phyloP scores from a whole-genome alignment of 2,329 filamentous ascomycete genomes.

The Paracoccidioides lutzii region DNA sequence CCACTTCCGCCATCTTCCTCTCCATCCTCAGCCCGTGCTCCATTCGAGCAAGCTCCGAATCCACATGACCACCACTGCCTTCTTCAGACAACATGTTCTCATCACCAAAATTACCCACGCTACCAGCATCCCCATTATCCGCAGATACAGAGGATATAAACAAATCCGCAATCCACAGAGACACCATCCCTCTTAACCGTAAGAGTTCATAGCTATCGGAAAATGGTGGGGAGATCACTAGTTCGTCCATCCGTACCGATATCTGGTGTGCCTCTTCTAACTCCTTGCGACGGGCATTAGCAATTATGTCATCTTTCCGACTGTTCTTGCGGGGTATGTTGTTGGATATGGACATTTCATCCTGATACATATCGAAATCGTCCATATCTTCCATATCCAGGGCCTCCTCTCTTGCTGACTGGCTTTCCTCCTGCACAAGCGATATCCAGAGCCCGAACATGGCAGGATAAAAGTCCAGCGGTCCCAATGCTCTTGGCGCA shows the following conservation, averaged over 20 bases:
- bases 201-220: constrained; percentile 54
- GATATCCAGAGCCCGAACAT: constrained; percentile 74
- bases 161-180: constrained; percentile 63
- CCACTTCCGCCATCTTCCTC: constrained; percentile 2
- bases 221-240: constrained; percentile 59
- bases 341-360: constrained; percentile 15
- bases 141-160: constrained; percentile 22
- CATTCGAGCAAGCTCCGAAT: neutral
- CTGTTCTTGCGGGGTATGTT: constrained; percentile 15
- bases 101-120: constrained; percentile 1
- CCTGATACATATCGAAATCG: constrained; percentile 14
- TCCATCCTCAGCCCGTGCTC: constrained; percentile 2
- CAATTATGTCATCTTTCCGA: constrained; percentile 23
- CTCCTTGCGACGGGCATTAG: constrained; percentile 37
- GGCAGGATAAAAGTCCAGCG: constrained; percentile 67
- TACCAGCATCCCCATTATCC: constrained; percentile 12
- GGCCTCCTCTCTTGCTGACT: constrained; percentile 30
- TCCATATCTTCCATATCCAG: constrained; percentile 21
- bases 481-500: constrained; percentile 46
- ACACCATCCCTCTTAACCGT: constrained; percentile 58
- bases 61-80: neutral
- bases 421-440: constrained; percentile 51
- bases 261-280: constrained; percentile 50
- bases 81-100: constrained; percentile 1
- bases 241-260: constrained; percentile 54